Evolutionary conservation across 208 protist genomes (phyloP).

Genomic region (Porcisia hertigi): DNA sequence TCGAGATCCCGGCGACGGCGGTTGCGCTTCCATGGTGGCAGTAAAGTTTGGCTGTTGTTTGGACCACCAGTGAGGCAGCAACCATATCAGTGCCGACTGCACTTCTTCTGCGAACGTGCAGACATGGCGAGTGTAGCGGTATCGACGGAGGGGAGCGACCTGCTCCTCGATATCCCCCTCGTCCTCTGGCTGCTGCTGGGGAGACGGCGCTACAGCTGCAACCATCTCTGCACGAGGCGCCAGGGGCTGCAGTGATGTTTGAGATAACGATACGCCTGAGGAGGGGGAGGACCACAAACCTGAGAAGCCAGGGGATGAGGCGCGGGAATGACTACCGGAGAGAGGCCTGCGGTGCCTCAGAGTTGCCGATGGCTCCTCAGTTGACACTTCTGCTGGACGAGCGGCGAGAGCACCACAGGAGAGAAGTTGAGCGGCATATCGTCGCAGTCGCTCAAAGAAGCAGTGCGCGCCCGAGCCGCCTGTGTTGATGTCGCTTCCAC

Average conservation of each 20-base stretch:
- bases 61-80: not conserved
- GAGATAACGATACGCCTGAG: not conserved
- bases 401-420: not conserved
- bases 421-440: constrained; percentile 18
- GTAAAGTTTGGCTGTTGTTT: not conserved
- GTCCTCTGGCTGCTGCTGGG: not conserved
- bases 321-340: not conserved
- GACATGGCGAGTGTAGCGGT: constrained; percentile 31
- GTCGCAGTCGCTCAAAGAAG: constrained; percentile 9
- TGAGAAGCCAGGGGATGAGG: not conserved
- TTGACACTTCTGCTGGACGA: not conserved
- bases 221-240: not conserved
- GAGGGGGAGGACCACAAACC: not conserved
- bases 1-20: not conserved
- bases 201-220: not conserved
- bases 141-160: constrained; percentile 16
- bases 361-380: not conserved
- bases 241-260: not conserved
- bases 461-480: not conserved
- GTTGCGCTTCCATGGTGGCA: not conserved
- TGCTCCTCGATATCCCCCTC: constrained; percentile 6
- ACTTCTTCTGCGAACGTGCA: constrained; percentile 12
- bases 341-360: not conserved
- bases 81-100: not conserved
- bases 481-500: not conserved